Conservation (phyloP, 2,329 filamentous ascomycete genomes). For the Coniochaeta sp. region DNA sequence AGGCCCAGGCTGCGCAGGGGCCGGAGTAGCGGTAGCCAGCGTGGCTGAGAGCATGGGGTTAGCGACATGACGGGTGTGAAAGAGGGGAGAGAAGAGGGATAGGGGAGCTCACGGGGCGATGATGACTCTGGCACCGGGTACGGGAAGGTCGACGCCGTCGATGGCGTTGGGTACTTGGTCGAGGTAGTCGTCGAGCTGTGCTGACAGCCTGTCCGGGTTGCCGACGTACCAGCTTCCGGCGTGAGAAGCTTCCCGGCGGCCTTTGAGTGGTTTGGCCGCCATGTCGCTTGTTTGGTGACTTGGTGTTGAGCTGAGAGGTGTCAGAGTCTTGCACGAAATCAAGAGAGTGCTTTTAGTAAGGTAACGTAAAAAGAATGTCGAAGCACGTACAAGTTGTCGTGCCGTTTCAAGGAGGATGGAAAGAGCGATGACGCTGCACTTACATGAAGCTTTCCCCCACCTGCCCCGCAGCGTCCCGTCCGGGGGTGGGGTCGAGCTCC, state of each 20-base stretch:
- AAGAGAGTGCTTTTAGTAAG: too few relatives aligned
- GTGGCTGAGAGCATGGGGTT: conserved; percentile 51
- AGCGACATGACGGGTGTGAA: too few relatives aligned
- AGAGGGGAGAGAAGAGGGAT: too few relatives aligned
- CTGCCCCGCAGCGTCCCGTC: not conserved
- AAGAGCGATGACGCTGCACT: not conserved
- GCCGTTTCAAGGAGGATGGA: not conserved
- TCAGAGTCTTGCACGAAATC: too few relatives aligned
- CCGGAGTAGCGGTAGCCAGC: conserved; percentile 93
- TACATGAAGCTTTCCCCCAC: not conserved
- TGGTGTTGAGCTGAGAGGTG: too few relatives aligned
- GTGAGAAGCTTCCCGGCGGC: conserved; percentile 56
- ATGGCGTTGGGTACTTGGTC: conserved; percentile 60
- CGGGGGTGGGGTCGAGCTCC: not conserved
- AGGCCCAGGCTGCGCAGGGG: conserved; percentile 87
- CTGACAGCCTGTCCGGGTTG: conserved; percentile 49
- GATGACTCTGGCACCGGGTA: conserved; percentile 70
- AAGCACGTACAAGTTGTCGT: not conserved
- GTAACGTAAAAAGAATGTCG: too few relatives aligned
- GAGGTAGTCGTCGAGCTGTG: conserved; percentile 71
- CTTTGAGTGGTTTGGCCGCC: conserved; percentile 10
- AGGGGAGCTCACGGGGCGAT: conserved; percentile 93
- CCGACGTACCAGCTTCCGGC: conserved; percentile 83
- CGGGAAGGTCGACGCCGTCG: conserved; percentile 54
- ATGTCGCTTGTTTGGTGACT: too few relatives aligned